phyloP scores from a whole-genome alignment of 2,329 filamentous ascomycete genomes.

The Talaromyces sp. region DNA sequence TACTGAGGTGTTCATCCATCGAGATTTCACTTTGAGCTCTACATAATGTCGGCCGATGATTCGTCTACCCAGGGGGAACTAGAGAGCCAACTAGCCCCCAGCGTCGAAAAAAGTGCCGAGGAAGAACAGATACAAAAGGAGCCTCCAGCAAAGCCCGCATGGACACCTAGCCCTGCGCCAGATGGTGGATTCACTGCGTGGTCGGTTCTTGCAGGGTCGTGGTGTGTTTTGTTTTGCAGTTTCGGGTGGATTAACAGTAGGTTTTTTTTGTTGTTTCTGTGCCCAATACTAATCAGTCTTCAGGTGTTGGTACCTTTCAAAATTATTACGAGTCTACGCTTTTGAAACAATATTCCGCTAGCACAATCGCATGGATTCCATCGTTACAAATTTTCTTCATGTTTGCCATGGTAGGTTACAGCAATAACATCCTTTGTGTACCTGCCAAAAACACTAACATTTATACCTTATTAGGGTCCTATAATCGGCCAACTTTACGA shows the following conservation, averaged over 20 bases:
- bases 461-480: conserved; percentile 24
- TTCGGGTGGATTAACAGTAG: conserved; percentile 51
- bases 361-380: conserved; percentile 58
- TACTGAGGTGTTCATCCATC: too few relatives aligned
- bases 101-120: not conserved
- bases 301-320: conserved; percentile 54
- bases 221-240: conserved; percentile 26
- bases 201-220: conserved; percentile 14
- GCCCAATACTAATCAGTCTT: not conserved
- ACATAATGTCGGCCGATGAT: not conserved
- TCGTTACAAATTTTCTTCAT: conserved; percentile 57
- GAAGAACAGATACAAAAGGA: not conserved
- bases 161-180: not conserved
- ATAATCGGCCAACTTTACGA: conserved; percentile 58
- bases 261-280: not conserved
- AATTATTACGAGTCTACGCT: conserved; percentile 54
- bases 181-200: conserved; percentile 6
- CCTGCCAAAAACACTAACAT: not conserved
- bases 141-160: not conserved
- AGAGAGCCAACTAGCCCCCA: not conserved
- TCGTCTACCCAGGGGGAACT: not conserved
- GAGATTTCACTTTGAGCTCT: too few relatives aligned
- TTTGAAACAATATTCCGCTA: conserved; percentile 48
- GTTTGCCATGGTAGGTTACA: conserved; percentile 38
- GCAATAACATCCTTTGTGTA: not conserved